phyloP scores from a whole-genome alignment of 805 yeast genomes.

The Kodamaea laetipori region DNA sequence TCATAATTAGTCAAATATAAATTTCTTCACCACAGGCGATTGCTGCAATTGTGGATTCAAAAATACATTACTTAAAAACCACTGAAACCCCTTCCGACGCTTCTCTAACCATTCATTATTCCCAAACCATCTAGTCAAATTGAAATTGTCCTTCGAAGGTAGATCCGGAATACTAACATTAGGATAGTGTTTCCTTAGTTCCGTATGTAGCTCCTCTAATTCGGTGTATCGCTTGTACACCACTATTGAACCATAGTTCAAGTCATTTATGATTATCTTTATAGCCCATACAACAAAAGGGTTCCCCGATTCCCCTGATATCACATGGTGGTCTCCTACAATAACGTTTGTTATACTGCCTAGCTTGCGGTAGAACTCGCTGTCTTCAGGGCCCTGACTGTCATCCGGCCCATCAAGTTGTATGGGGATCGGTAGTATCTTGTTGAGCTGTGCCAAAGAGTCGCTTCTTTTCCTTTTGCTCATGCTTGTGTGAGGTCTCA shows the following conservation, averaged over 20 bases:
- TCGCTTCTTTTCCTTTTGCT: slow-evolving; percentile 15
- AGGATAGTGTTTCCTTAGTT: slow-evolving; percentile 40
- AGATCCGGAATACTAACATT: slow-evolving; percentile 47
- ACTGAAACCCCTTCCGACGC: slow-evolving; percentile 59
- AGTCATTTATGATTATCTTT: slow-evolving; percentile 38
- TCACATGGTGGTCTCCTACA: slow-evolving; percentile 42
- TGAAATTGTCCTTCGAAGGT: slow-evolving; percentile 53
- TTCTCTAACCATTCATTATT: slow-evolving; percentile 51
- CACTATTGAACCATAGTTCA: slow-evolving; percentile 42
- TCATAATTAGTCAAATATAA: slow-evolving; percentile 30
- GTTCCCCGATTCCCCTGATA: slow-evolving; percentile 40
- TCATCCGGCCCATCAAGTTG: slow-evolving; percentile 25
- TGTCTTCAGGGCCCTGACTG: slow-evolving; percentile 14
- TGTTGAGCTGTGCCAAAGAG: slow-evolving; percentile 21
- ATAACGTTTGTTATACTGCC: slow-evolving; percentile 40
- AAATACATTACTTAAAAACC: slow-evolving; percentile 56
- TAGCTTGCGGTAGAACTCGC: slow-evolving; percentile 1
- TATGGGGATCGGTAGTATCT: slow-evolving; percentile 42
- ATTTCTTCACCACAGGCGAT: slow-evolving; percentile 40
- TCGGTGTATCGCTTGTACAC: slow-evolving; percentile 67
- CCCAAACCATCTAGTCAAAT: slow-evolving; percentile 40
- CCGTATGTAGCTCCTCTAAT: slow-evolving; percentile 49
- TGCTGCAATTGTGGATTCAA: slow-evolving; percentile 50
- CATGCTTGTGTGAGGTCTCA: too few relatives aligned
- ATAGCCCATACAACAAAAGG: slow-evolving; percentile 44